Base-by-base conservation (phyloP, 805 yeast species). In the Ogataea pilisensis region DNA sequence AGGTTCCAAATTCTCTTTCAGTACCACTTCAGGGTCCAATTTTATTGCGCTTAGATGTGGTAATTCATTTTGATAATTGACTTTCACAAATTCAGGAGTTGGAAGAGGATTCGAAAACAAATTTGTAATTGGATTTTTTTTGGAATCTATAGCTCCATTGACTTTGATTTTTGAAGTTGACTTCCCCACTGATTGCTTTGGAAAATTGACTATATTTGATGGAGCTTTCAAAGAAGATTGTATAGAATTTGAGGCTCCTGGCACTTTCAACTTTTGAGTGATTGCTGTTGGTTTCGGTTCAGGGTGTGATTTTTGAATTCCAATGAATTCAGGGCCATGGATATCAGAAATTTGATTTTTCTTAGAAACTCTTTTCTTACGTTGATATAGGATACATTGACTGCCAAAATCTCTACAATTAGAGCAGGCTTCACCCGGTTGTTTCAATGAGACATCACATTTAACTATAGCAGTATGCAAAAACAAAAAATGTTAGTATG, bases 371-470 rank as follows among this genome's bases (percentile, higher is more conserved):
- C 61, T 42, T 24, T 57, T 54, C 37, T 58, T 55, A 71, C 86
- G 19, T 80, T 87, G 45, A 78, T 72, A 42, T 8, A 58, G 32
- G 1, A 68, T 64, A 64, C 89, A 85, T 37, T 80, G 86, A 53
- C 82, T 75, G 2, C 82, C 81, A 55, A 81, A 80, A 3, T 85
- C 76, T 32, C 73, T 63, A 54, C 90, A 83, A 56, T 82, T 83
- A 19, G 86, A 73, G 53, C 85, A 79, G 1, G 81, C 77, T 54
- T 70, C 67, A 41, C 70, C 74, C 14, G 61, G 61, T 12, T 66
- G 78, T 33, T 46, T 45, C 5, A 30, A 9, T 1, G 52, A 42
- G 9, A 83, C 84, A 52, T 81, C 85, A 62, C 93, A 85, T 29
- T 89, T 73, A 11, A 85, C 90, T 53, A 8, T 6, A 19, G 13